These are phyloP conservation scores for Grosmannia clavigera DNA, from an alignment of 2,329 filamentous ascomycete species.

Conservation along the genomic window DNA sequence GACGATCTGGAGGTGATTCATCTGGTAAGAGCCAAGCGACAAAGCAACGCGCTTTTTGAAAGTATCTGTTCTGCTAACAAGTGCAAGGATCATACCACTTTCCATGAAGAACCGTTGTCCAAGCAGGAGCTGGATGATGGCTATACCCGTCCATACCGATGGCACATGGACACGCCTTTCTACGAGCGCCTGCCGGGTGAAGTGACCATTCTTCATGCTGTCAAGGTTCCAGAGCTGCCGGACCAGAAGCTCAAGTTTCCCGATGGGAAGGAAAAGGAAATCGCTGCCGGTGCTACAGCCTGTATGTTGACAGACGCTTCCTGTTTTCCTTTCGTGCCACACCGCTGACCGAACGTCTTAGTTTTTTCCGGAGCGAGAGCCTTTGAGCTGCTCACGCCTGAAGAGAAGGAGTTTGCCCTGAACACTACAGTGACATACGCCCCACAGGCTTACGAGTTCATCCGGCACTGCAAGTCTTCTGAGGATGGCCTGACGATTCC, in stretches of 20 bases:
- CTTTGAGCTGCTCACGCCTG: slow-evolving; percentile 9
- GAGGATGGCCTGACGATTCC: slow-evolving; percentile 10
- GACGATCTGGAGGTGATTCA: slow-evolving; percentile 8
- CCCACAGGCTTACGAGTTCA: slow-evolving; percentile 10
- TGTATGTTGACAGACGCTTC: neutral
- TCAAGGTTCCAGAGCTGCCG: slow-evolving; percentile 45
- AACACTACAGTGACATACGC: slow-evolving; percentile 10
- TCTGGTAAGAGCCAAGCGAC: neutral
- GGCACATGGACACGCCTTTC: slow-evolving; percentile 69
- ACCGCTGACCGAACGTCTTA: neutral
- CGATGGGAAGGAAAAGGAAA: slow-evolving; percentile 6
- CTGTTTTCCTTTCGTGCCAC: neutral
- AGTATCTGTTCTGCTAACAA: too few relatives aligned
- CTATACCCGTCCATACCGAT: slow-evolving; percentile 52
- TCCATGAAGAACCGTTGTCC: slow-evolving; percentile 27
- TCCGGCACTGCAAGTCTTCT: slow-evolving; percentile 31
- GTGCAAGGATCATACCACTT: slow-evolving; percentile 8
- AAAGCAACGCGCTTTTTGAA: too few relatives aligned
- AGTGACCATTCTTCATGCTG: slow-evolving; percentile 60
- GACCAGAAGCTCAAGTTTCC: slow-evolving; percentile 8
- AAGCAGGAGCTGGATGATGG: slow-evolving; percentile 20
- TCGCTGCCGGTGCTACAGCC: slow-evolving; percentile 9
- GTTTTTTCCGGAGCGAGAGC: slow-evolving; percentile 10
- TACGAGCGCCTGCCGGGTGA: slow-evolving; percentile 61
- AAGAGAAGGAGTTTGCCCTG: slow-evolving; percentile 9